phyloP scores from a whole-genome alignment of 306 rosid species.

The Glycine soja region DNA sequence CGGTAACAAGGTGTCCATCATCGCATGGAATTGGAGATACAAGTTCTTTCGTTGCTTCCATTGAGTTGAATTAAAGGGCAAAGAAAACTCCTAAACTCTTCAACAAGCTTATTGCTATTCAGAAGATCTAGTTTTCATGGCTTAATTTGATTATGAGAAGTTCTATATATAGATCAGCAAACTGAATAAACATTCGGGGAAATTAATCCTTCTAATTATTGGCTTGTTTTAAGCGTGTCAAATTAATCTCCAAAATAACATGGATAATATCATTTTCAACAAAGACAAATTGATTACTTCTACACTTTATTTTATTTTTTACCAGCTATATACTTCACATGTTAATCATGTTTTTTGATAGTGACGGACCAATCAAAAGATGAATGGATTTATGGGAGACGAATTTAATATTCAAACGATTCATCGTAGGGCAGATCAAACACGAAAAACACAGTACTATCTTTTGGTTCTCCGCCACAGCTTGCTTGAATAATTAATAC shows the following conservation, averaged over 20 bases:
- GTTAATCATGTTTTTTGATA: not conserved
- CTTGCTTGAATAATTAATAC: not conserved
- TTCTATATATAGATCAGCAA: not conserved
- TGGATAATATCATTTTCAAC: not conserved
- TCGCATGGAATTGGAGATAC: not conserved
- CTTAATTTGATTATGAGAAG: not conserved
- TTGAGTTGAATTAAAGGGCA: not conserved
- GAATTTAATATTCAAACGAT: not conserved
- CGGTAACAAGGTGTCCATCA: constrained; percentile 54
- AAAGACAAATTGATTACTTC: not conserved
- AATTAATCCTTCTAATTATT: not conserved
- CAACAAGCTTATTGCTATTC: not conserved
- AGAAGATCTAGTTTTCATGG: not conserved
- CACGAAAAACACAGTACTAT: not conserved
- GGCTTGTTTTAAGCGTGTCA: not conserved
- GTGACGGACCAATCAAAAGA: not conserved
- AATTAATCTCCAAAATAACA: not conserved
- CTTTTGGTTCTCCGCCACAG: not conserved
- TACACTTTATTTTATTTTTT: not conserved
- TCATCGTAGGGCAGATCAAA: not conserved
- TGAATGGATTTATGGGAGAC: not conserved
- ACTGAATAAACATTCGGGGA: not conserved
- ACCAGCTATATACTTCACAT: not conserved
- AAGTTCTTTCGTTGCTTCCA: constrained; percentile 37
- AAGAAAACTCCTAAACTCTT: not conserved